phyloP scores from a whole-genome alignment of 192 early-diverging fungal species.

The Rhizoclosmatium globosum region DNA sequence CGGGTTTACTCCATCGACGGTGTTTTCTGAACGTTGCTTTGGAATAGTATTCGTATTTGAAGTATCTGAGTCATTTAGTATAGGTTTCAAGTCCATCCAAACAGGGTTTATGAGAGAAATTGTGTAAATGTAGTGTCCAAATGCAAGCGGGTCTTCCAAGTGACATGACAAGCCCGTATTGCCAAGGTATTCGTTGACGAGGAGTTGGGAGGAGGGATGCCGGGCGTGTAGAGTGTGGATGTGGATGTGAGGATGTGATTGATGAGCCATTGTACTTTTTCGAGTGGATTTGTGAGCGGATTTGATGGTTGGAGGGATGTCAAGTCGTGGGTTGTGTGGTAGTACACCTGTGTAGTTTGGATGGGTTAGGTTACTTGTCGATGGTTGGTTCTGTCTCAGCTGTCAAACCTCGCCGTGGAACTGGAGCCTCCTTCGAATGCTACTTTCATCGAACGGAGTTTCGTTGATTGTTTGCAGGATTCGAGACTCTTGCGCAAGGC shows the following conservation, averaged over 20 bases:
- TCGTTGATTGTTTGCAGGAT: not conserved
- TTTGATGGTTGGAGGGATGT: slow-evolving; percentile 36
- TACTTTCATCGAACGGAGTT: not conserved
- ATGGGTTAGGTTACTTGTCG: not conserved
- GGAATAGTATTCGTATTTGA: not conserved
- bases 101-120: slow-evolving; percentile 41
- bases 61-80: not conserved
- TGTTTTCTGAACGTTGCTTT: not conserved
- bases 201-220: slow-evolving; percentile 22
- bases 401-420: slow-evolving; percentile 12
- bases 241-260: not conserved
- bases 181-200: slow-evolving; percentile 47
- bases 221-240: not conserved
- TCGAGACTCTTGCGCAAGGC: not conserved
- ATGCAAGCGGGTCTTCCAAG: slow-evolving; percentile 44
- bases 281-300: not conserved
- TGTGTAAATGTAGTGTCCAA: slow-evolving; percentile 44
- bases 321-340: slow-evolving; percentile 43
- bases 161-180: slow-evolving; percentile 37
- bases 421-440: slow-evolving; percentile 17
- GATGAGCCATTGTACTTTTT: slow-evolving; percentile 8
- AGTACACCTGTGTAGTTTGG: slow-evolving; percentile 26
- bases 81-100: slow-evolving; percentile 45
- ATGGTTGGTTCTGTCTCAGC: not conserved
- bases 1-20: not conserved